These are phyloP conservation scores for Alternaria triticimaculans DNA, from an alignment of 2,329 filamentous ascomycete genomes.

Conservation along the genomic window DNA sequence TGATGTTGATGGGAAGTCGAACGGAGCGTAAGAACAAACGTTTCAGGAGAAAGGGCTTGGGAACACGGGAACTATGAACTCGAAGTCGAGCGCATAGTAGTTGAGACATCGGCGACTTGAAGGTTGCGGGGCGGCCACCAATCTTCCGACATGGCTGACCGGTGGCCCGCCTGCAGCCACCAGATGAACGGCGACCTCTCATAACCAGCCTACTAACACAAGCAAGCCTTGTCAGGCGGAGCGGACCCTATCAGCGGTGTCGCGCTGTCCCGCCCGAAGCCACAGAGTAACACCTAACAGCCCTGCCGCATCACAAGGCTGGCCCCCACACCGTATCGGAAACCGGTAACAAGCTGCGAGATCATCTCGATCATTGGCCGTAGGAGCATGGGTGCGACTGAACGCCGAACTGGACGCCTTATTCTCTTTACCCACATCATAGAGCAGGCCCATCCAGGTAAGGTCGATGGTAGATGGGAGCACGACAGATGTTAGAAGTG, in stretches of 20 bases:
- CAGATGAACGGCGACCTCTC: background rate
- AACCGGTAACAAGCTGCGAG: background rate
- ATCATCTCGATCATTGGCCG: background rate
- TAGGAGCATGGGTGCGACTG: background rate
- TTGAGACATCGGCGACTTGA: background rate
- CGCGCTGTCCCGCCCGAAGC: background rate
- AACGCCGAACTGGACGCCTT: background rate
- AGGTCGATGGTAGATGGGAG: background rate
- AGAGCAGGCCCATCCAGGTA: background rate
- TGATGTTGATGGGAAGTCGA: background rate
- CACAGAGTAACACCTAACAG: background rate
- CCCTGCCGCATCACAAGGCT: background rate
- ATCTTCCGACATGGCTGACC: background rate
- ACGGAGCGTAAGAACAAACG: background rate
- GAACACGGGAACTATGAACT: background rate
- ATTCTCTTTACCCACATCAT: background rate
- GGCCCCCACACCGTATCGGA: background rate
- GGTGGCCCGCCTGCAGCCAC: background rate
- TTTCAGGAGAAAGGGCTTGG: background rate
- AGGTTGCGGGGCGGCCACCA: background rate
- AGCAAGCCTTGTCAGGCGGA: background rate
- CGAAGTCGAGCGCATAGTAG: background rate
- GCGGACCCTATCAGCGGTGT: background rate
- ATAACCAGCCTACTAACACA: background rate
- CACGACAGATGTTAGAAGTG: background rate